phyloP scores from a whole-genome alignment of 2,329 filamentous ascomycete genomes.

The Sporothrix pseudoabietina region DNA sequence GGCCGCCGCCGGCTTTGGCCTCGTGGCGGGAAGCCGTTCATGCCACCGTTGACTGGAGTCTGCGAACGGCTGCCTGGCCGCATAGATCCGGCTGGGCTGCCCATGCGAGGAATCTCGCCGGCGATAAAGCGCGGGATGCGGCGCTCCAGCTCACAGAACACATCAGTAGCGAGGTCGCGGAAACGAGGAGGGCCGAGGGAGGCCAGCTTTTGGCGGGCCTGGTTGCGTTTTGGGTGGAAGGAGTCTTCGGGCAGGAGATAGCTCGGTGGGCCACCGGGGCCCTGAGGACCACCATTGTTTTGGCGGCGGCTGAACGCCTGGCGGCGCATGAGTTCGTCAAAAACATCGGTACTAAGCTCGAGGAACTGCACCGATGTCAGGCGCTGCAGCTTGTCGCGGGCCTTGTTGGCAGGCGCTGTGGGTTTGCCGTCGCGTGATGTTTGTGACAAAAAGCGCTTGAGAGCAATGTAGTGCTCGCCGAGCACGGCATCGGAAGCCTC shows the following conservation, averaged over 20 bases:
- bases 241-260: conserved; percentile 82
- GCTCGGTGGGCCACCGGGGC: conserved; percentile 57
- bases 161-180: conserved; percentile 88
- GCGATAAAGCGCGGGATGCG: conserved; percentile 80
- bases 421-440: conserved; percentile 73
- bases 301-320: conserved; percentile 66
- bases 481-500: conserved; percentile 68
- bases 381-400: conserved; percentile 89
- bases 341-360: conserved; percentile 96
- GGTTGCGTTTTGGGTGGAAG: conserved; percentile 96
- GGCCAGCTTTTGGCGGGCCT: conserved; percentile 92
- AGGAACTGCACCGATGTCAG: conserved; percentile 92
- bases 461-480: conserved; percentile 76
- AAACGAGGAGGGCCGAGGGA: conserved; percentile 86
- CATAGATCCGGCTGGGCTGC: conserved; percentile 65
- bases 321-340: conserved; percentile 86
- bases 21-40: conserved; percentile 50
- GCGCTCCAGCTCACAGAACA: conserved; percentile 91
- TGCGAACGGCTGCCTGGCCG: conserved; percentile 63
- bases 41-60: conserved; percentile 62
- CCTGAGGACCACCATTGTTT: conserved; percentile 54
- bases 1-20: conserved; percentile 58
- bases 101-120: conserved; percentile 67
- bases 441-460: conserved; percentile 73
- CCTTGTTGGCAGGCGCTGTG: conserved; percentile 78